phyloP scores from a whole-genome alignment of 768 basidiomycete genomes.

The Boletus barrowsii region DNA sequence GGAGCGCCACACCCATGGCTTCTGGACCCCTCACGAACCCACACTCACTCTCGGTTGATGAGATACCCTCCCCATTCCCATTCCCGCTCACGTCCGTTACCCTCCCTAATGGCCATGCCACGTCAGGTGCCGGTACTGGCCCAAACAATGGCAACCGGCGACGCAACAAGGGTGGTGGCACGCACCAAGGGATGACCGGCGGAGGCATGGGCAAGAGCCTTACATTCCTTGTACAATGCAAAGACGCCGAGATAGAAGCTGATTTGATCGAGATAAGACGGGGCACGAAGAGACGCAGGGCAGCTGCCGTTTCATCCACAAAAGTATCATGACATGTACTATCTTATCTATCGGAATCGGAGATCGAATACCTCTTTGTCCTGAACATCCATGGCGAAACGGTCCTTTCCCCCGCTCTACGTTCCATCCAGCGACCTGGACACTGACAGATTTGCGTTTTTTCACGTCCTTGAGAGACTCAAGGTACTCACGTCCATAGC shows the following conservation, averaged over 20 bases:
- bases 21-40: conserved; percentile 74
- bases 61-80: conserved; percentile 83
- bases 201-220: conserved; percentile 77
- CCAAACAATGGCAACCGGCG: conserved; percentile 40
- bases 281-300: conserved; percentile 57
- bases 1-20: conserved; percentile 54
- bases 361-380: conserved; percentile 3
- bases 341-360: conserved; percentile 32
- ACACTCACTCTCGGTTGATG: conserved; percentile 81
- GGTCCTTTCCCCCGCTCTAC: conserved; percentile 63
- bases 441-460: conserved; percentile 79
- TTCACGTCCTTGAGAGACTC: conserved; percentile 83
- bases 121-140: conserved; percentile 35
- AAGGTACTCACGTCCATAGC: conserved; percentile 55
- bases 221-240: conserved; percentile 49
- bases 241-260: conserved; percentile 69
- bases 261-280: conserved; percentile 78
- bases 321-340: conserved; percentile 28
- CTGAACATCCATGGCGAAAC: conserved; percentile 11
- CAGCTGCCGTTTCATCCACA: conserved; percentile 30
- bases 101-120: conserved; percentile 34
- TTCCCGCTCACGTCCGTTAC: conserved; percentile 61
- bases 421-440: conserved; percentile 47
- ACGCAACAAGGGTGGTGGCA: conserved; percentile 51
- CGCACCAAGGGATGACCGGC: conserved; percentile 52